phyloP scores from a whole-genome alignment of 2,329 filamentous ascomycete genomes.

The Fusarium vanettenii region DNA sequence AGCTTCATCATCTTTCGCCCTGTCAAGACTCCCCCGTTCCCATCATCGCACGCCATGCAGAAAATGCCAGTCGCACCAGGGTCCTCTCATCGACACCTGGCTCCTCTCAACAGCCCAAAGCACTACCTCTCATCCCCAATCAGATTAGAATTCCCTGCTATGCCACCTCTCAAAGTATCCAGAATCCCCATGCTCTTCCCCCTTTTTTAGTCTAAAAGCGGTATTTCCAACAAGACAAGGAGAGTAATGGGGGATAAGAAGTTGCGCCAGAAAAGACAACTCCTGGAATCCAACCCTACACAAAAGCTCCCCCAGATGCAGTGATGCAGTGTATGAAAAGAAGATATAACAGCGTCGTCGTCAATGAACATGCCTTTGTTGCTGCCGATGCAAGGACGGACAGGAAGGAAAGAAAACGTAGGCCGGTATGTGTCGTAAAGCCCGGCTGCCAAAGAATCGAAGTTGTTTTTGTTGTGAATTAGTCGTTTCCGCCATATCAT shows the following conservation, averaged over 20 bases:
- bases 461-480: constrained; percentile 31
- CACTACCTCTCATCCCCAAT: background rate
- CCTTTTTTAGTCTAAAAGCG: constrained; percentile 21
- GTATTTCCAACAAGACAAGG: constrained; percentile 21
- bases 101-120: background rate
- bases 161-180: background rate
- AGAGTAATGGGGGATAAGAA: constrained; percentile 16
- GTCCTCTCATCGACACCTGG: background rate
- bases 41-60: constrained; percentile 6
- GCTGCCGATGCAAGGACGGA: background rate
- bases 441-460: constrained; percentile 2
- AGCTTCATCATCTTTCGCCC: background rate
- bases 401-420: background rate
- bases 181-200: background rate
- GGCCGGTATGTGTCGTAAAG: constrained; percentile 3
- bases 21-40: constrained; percentile 4
- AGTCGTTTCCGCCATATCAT: constrained; percentile 32
- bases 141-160: constrained; percentile 13
- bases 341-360: constrained; percentile 14
- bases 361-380: constrained; percentile 5
- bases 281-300: constrained; percentile 17
- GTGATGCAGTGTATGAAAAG: constrained; percentile 32
- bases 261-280: constrained; percentile 26
- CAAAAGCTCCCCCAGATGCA: constrained; percentile 20
- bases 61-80: background rate